Evolutionary conservation across 352 stramenopile species (phyloP), one percentile per base, ranked within the genome.

Genomic region (Globisporangium uncinulatum): DNA sequence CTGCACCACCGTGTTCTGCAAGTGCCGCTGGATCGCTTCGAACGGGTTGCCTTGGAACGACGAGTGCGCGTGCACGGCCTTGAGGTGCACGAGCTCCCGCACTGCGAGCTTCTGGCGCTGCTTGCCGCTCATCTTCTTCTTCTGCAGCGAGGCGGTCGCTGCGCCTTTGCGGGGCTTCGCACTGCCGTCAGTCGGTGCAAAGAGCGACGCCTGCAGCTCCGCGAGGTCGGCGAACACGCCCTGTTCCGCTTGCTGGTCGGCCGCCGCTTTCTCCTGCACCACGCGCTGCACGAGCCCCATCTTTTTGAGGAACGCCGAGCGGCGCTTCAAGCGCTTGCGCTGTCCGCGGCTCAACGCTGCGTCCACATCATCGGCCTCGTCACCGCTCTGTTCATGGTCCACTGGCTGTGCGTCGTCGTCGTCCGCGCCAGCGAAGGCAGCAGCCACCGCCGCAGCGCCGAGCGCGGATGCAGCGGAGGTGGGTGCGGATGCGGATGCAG

Each of bases 1-100:
- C 56, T 86, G 79, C 58, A 93, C 85, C 7, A 95, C 79, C 3
- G 85, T 95, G 63, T 90, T 90, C 67, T 92, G 81, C 59, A 95
- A 51, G 65, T 95, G 85, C 58, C 83, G 74, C 62, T 95, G 85
- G 51, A 95, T 95, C 36, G 85, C 85, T 0, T 81, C 85, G 64
- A 95, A 92, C 62, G 85, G 79, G 68, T 95, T 79, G 66, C 46
- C 76, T 63, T 92, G 70, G 63, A 95, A 95, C 59, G 80, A 73
- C 49, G 81, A 56, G 61, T 95, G 85, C 41, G 79, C 86, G 66
- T 93, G 85, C 53, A 95, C 85, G 14, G 83, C 83, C 63, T 90
- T 89, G 53, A 95, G 71, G 59, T 93, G 85, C 21, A 81, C 80
- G 43, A 93, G 70, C 59, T 95, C 85, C 8, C 79, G 77, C 54